A percentile compares a stretch with the other conserved stretches of the same genome.
Evolutionary conservation across 495 filamentous ascomycete genomes (phyloP).

Genomic region (Podospora australis): DNA sequence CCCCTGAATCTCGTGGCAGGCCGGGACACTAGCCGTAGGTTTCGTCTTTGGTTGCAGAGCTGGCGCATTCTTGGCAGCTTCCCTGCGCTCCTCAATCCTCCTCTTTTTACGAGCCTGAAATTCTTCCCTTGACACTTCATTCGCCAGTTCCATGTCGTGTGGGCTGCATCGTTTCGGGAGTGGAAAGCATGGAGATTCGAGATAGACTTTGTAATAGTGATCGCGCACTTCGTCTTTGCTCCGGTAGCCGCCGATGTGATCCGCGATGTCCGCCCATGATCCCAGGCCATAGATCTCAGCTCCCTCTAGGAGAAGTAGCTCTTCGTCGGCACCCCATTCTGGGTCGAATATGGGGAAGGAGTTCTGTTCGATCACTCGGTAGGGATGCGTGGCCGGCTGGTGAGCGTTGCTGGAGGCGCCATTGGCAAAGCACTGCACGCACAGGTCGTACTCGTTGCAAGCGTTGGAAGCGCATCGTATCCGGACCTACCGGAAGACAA

Average conservation of each 20-base stretch:
- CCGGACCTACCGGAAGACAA: conserved; percentile 58
- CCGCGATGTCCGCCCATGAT: conserved; percentile 95
- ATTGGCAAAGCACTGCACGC: conserved; percentile 86
- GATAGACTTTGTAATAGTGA: conserved; percentile 84
- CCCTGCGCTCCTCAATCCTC: conserved; percentile 86
- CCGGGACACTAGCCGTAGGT: conserved; percentile 84
- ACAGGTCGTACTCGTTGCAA: conserved; percentile 94
- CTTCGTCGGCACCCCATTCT: conserved; percentile 97
- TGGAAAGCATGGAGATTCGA: conserved; percentile 77
- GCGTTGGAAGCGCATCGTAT: conserved; percentile 78
- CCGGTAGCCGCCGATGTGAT: conserved; percentile 93
- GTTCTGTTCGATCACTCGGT: conserved; percentile 94
- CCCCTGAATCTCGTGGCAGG: conserved; percentile 95
- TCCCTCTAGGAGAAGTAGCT: conserved; percentile 84
- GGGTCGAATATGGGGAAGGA: conserved; percentile 91
- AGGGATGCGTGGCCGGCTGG: conserved; percentile 76
- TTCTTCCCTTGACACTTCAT: conserved; percentile 76
- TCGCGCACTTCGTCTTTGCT: conserved; percentile 91
- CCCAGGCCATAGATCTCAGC: conserved; percentile 97
- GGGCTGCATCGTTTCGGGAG: conserved; percentile 79
- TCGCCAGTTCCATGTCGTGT: conserved; percentile 65
- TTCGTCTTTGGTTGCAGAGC: conserved; percentile 88
- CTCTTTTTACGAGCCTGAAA: conserved; percentile 94
- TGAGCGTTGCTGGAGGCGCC: conserved; percentile 73
- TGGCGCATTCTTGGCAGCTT: conserved; percentile 75